A percentile compares a stretch with the other conserved stretches of the same genome.
phyloP scores from a whole-genome alignment of 164 flowering plant genomes.

The Magnolia kwangsiensis region DNA sequence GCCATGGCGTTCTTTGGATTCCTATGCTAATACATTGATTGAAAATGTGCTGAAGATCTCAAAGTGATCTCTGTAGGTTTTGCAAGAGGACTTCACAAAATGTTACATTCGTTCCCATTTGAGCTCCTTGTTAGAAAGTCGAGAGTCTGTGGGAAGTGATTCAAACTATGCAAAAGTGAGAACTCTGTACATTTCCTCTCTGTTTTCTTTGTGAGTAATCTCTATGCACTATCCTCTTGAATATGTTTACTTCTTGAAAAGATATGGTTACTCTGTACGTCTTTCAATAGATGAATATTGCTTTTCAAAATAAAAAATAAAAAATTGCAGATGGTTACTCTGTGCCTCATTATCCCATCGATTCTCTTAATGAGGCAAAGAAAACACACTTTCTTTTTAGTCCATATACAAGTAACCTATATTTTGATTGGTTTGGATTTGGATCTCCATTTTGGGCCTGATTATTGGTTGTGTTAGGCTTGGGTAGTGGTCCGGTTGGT shows the following conservation, averaged over 20 bases:
- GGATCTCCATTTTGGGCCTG: no score
- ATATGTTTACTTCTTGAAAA: background rate
- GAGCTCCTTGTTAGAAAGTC: conserved; percentile 36
- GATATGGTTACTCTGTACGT: background rate
- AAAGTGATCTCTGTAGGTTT: conserved; percentile 45
- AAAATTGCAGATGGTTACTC: no score
- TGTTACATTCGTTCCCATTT: conserved; percentile 70
- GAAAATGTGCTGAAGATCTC: background rate
- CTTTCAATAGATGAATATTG: background rate
- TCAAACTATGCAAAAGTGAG: conserved; percentile 67
- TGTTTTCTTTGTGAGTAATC: background rate
- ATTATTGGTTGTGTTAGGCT: no score
- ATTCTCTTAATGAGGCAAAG: no score
- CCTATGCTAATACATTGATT: background rate
- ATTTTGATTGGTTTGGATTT: no score
- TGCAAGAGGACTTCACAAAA: conserved; percentile 84
- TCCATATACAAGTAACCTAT: background rate
- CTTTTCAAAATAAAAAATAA: no score
- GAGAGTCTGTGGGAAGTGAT: conserved; percentile 13
- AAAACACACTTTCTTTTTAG: no score
- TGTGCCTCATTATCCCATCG: no score
- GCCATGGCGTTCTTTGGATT: background rate
- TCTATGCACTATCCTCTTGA: background rate
- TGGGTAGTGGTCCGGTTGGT: no score
- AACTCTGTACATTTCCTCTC: background rate